Percentiles rank a stretch among this genome's conserved stretches.
phyloP scores from a whole-genome alignment of 2,329 filamentous ascomycete species.

The Raffaelea ambrosiae region DNA sequence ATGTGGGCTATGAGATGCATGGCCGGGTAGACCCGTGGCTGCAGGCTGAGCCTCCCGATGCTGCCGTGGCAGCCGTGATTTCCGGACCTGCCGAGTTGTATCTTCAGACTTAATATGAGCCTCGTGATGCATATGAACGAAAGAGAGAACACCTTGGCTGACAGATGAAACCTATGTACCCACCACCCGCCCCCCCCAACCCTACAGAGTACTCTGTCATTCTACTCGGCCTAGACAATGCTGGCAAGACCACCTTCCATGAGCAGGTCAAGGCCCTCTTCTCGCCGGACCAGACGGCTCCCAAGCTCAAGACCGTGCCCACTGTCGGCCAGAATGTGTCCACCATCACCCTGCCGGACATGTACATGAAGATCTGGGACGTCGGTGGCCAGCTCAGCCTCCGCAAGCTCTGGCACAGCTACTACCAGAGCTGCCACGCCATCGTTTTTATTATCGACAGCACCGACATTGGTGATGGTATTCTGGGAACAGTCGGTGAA shows the following conservation, averaged over 20 bases:
- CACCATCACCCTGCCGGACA: slow-evolving; percentile 80
- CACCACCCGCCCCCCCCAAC: background rate
- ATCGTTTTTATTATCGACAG: slow-evolving; percentile 98
- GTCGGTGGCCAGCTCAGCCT: slow-evolving; percentile 88
- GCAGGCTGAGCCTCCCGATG: no score
- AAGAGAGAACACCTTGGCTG: background rate
- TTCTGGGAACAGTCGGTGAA: slow-evolving; percentile 30
- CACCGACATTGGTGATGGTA: slow-evolving; percentile 82
- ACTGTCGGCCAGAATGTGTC: slow-evolving; percentile 97
- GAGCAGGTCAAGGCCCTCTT: slow-evolving; percentile 92
- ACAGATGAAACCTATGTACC: background rate
- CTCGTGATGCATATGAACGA: no score
- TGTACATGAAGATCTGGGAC: slow-evolving; percentile 99
- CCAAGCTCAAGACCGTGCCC: slow-evolving; percentile 77
- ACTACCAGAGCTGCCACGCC: slow-evolving; percentile 88
- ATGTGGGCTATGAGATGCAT: no score
- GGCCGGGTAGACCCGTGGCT: no score
- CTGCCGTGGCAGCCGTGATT: no score
- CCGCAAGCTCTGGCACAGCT: slow-evolving; percentile 88
- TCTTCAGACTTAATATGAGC: no score
- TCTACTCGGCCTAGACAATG: slow-evolving; percentile 94
- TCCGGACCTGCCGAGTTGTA: no score
- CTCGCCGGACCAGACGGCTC: slow-evolving; percentile 52
- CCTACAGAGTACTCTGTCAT: slow-evolving; percentile 86
- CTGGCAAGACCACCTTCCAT: slow-evolving; percentile 96